Evolutionary conservation across 1,284 basidiomycete genomes (phyloP), one percentile per base, ranked within the genome.

Genomic region (Fereydounia khargensis): DNA sequence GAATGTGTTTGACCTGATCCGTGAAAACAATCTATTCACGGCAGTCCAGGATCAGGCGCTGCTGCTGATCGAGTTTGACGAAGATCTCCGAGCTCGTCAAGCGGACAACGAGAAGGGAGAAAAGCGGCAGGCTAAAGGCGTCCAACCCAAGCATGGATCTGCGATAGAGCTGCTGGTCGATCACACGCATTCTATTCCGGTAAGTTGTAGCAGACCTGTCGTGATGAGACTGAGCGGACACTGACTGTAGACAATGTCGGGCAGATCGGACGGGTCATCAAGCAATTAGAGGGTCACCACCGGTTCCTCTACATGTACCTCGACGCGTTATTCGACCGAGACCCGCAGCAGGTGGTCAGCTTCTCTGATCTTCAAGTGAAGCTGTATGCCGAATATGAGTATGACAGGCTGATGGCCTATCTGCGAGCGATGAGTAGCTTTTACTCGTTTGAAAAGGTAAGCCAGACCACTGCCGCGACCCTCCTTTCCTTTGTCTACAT

Each of bases 131-230:
- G 32, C 14, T 39, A 20, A 23, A 14, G 17, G 21, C 21, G 42
- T 14, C 40, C 21, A 35, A 8, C 21, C 39, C 11, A 53, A 75
- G 39, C 79, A 81, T 46, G 80, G 81, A 0, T 77, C 86, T 18
- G 90, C 91, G 0, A 91, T 98, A 50, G 82, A 83, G 36, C 76
- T 99, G 35, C 81, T 99, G 14, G 92, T 98, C 7, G 86, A 97
- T 63, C 91, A 98, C 74, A 89, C 88, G 0, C 88, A 95, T 71
- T 92, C 94, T 11, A 96, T 99, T 72, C 91, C 91, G 4, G 91
- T 91, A 59, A 63, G 85, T 78, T 6, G 2, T 3, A 16, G 19
- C n/a, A n/a, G n/a, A n/a, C n/a, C n/a, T n/a, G n/a, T n/a, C n/a
- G n/a, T n/a, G n/a, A n/a, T n/a, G n/a, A n/a, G n/a, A n/a, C n/a